phyloP scores from a whole-genome alignment of 2,329 filamentous ascomycete species.

The Daldinia sp. region DNA sequence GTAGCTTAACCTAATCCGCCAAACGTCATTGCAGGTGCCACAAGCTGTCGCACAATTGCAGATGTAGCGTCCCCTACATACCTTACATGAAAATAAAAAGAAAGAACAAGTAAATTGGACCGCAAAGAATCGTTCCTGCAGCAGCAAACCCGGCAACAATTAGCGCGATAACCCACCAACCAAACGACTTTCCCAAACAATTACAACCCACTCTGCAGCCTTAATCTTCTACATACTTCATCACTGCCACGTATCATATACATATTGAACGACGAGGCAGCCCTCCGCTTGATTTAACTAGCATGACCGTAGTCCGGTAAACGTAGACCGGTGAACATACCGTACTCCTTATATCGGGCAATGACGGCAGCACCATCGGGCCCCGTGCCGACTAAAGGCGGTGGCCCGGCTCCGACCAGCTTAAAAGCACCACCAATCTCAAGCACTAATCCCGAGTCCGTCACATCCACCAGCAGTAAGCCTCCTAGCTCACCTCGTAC shows the following conservation, averaged over 20 bases:
- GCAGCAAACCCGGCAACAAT: slow-evolving; percentile 20
- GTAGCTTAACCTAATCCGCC: slow-evolving; percentile 1
- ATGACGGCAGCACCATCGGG: slow-evolving; percentile 48
- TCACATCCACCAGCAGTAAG: slow-evolving; percentile 34
- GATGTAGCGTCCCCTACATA: slow-evolving; percentile 23
- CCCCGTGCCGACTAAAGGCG: slow-evolving; percentile 39
- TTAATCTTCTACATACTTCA: slow-evolving; percentile 1
- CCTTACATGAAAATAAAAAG: slow-evolving; percentile 4
- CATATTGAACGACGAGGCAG: slow-evolving; percentile 12
- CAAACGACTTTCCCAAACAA: slow-evolving; percentile 21
- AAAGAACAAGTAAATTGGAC: slow-evolving; percentile 17
- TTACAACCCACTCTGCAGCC: slow-evolving; percentile 14
- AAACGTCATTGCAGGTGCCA: slow-evolving; percentile 43
- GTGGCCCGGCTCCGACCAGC: slow-evolving; percentile 38
- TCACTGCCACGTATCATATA: not conserved
- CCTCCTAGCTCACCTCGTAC: slow-evolving; percentile 41
- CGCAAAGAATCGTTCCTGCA: slow-evolving; percentile 25
- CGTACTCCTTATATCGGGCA: slow-evolving; percentile 32
- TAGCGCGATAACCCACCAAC: slow-evolving; percentile 25
- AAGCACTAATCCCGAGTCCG: slow-evolving; percentile 46
- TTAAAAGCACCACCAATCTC: slow-evolving; percentile 46
- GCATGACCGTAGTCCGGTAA: slow-evolving; percentile 22
- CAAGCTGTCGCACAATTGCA: slow-evolving; percentile 32
- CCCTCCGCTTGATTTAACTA: not conserved
- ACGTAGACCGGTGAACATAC: slow-evolving; percentile 20